Evolutionary conservation across 306 rosid species (phyloP).

Genomic region (Canavalia ensiformis): DNA sequence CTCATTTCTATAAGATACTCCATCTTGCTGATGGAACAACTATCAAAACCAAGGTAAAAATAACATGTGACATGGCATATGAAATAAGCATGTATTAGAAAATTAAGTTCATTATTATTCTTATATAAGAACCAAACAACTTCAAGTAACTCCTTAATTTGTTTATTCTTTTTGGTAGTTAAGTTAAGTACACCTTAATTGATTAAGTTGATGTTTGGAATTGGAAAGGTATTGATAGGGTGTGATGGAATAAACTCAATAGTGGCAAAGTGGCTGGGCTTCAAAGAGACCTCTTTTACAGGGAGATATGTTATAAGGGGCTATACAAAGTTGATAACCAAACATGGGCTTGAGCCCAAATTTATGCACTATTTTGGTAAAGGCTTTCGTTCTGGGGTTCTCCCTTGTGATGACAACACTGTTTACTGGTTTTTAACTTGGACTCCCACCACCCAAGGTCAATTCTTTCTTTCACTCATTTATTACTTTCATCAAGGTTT

Average conservation of each 20-base stretch:
- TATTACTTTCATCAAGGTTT: no score
- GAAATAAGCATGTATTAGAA: no score
- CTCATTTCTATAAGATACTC: slow-evolving; percentile 55
- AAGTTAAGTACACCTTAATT: background rate
- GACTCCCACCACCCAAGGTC: slow-evolving; percentile 68
- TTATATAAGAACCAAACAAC: no score
- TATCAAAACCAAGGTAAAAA: slow-evolving; percentile 65
- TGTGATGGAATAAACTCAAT: slow-evolving; percentile 82
- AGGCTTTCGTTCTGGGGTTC: slow-evolving; percentile 59
- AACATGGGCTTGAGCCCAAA: slow-evolving; percentile 56
- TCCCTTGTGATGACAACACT: slow-evolving; percentile 60
- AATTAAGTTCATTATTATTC: no score
- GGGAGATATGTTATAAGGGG: slow-evolving; percentile 71
- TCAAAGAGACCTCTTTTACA: slow-evolving; percentile 53
- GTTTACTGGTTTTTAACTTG: slow-evolving; percentile 72
- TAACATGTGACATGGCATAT: no score
- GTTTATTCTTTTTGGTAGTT: no score
- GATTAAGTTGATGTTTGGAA: background rate
- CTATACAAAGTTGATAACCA: background rate
- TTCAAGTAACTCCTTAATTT: no score
- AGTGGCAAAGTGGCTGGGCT: slow-evolving; percentile 77
- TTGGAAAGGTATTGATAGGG: slow-evolving; percentile 68
- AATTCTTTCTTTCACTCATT: background rate
- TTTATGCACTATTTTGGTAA: slow-evolving; percentile 58
- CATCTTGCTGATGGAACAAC: slow-evolving; percentile 73